A percentile compares a stretch with the other conserved stretches of the same genome.
These are phyloP conservation scores for Grigorovia humatica DNA, from an alignment of 805 yeast genomes.

Conservation along the genomic window DNA sequence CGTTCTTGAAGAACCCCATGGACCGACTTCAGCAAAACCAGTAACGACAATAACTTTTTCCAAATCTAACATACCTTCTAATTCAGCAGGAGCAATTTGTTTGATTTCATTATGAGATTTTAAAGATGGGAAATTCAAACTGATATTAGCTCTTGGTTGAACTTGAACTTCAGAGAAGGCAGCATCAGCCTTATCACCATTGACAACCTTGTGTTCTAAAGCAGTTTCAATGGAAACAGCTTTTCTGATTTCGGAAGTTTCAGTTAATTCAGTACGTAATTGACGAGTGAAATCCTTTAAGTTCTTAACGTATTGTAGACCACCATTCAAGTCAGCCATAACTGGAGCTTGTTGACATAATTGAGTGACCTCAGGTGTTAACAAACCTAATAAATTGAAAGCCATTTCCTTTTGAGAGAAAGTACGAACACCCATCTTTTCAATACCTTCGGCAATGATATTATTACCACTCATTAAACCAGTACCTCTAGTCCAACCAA, in stretches of 20 bases:
- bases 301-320: constrained; percentile 86
- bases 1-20: constrained; percentile 98
- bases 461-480: constrained; percentile 97
- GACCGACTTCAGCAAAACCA: constrained; percentile 97
- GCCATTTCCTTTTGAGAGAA: constrained; percentile 99
- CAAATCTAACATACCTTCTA: constrained; percentile 86
- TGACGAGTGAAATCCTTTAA: constrained; percentile 77
- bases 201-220: constrained; percentile 68
- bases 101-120: constrained; percentile 68
- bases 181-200: constrained; percentile 81
- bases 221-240: constrained; percentile 93
- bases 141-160: constrained; percentile 91
- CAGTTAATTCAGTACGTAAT: constrained; percentile 61
- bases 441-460: constrained; percentile 95
- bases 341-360: constrained; percentile 90
- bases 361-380: constrained; percentile 76
- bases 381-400: constrained; percentile 87
- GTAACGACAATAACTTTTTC: constrained; percentile 91
- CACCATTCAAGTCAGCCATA: constrained; percentile 98
- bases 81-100: constrained; percentile 49
- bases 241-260: constrained; percentile 84
- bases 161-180: constrained; percentile 69
- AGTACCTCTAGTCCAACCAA: constrained; percentile 99
- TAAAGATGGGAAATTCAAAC: constrained; percentile 84
- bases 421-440: constrained; percentile 90